Percentiles rank a stretch among this genome's conserved stretches.
phyloP scores from a whole-genome alignment of 2,329 filamentous ascomycete genomes.

The Penicillium sp. region DNA sequence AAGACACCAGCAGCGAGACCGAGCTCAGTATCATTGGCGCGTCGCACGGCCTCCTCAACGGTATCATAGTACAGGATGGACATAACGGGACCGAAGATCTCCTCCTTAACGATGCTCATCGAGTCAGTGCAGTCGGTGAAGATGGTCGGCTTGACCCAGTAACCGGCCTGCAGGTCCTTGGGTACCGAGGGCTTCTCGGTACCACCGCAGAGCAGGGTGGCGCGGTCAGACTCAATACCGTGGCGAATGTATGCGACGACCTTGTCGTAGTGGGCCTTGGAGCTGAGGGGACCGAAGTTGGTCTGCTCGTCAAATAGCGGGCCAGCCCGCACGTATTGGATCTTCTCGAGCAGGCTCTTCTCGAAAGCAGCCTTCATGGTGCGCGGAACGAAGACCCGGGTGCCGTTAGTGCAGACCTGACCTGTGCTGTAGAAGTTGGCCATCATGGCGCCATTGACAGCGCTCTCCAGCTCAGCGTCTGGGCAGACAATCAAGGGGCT shows the following conservation, averaged over 20 bases:
- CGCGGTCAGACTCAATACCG: slow-evolving; percentile 70
- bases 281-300: slow-evolving; percentile 83
- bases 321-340: slow-evolving; percentile 67
- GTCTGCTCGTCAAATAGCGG: slow-evolving; percentile 68
- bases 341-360: slow-evolving; percentile 64
- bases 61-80: slow-evolving; percentile 71
- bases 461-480: slow-evolving; percentile 72
- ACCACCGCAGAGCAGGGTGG: slow-evolving; percentile 72
- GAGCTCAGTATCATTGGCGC: slow-evolving; percentile 74
- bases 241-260: slow-evolving; percentile 73
- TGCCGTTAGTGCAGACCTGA: slow-evolving; percentile 91
- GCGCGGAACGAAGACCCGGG: slow-evolving; percentile 75
- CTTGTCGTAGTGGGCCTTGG: slow-evolving; percentile 70
- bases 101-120: slow-evolving; percentile 77
- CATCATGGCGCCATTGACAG: slow-evolving; percentile 89
- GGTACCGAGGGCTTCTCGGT: slow-evolving; percentile 57
- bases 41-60: slow-evolving; percentile 65
- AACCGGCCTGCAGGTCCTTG: slow-evolving; percentile 59
- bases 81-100: slow-evolving; percentile 89
- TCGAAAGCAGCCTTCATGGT: slow-evolving; percentile 67
- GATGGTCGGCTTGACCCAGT: slow-evolving; percentile 79
- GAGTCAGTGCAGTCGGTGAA: slow-evolving; percentile 81
- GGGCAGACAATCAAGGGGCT: slow-evolving; percentile 76
- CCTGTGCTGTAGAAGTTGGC: slow-evolving; percentile 91
- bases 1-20: slow-evolving; percentile 85